Conservation (phyloP, 2,329 filamentous ascomycete genomes). For the Penicillium griseofulvum region DNA sequence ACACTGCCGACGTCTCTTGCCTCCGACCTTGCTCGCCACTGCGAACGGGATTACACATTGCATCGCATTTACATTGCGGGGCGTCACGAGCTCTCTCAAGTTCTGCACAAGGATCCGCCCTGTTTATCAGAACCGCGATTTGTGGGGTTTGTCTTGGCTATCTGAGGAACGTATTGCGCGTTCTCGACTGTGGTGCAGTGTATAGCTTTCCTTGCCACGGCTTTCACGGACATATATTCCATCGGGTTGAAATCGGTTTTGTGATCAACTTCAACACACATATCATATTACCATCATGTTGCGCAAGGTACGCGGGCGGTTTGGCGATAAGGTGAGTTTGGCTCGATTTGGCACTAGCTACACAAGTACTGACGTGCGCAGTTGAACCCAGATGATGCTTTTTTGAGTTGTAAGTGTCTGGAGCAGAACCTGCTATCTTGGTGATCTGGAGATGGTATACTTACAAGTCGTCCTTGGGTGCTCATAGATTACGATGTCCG, state of each 20-base stretch:
- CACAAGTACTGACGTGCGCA: slow-evolving; percentile 25
- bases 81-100: not conserved
- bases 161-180: slow-evolving; percentile 4
- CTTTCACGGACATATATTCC: not conserved
- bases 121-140: not conserved
- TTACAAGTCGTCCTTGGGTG: slow-evolving; percentile 12
- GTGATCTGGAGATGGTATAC: not conserved
- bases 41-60: not conserved
- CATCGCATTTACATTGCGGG: not conserved
- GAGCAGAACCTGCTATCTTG: not conserved
- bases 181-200: slow-evolving; percentile 25
- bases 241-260: not conserved
- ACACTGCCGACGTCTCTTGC: slow-evolving; percentile 5
- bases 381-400: slow-evolving; percentile 64
- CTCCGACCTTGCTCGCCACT: slow-evolving; percentile 1
- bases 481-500: slow-evolving; percentile 61
- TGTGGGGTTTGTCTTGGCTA: slow-evolving; percentile 4
- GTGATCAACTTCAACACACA: not conserved
- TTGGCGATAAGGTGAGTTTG: slow-evolving; percentile 38
- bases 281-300: slow-evolving; percentile 15
- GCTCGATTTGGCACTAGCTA: not conserved
- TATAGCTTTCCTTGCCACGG: slow-evolving; percentile 13
- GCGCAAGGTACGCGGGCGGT: slow-evolving; percentile 39
- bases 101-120: slow-evolving; percentile 4
- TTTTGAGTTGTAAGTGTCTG: slow-evolving; percentile 63